These are phyloP conservation scores for Dipteronia sinensis DNA, from an alignment of 345 rosid genomes.

Conservation along the genomic window DNA sequence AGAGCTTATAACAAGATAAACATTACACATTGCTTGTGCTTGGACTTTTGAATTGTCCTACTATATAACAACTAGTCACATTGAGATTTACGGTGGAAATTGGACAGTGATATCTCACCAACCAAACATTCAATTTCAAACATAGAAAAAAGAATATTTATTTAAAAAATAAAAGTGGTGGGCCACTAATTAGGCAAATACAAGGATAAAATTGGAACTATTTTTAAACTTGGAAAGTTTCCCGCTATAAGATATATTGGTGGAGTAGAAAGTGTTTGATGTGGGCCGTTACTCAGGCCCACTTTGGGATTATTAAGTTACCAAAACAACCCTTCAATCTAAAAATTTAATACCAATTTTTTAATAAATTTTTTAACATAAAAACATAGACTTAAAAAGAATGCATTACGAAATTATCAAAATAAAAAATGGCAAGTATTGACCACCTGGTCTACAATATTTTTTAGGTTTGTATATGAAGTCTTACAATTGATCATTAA, in stretches of 20 bases:
- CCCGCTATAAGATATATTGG: background rate
- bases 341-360: no score
- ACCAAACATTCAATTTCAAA: background rate
- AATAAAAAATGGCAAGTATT: no score
- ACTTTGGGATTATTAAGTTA: background rate
- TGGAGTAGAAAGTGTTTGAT: background rate
- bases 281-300: background rate
- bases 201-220: background rate
- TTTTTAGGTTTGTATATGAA: no score
- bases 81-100: background rate
- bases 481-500: no score
- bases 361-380: no score
- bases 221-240: background rate
- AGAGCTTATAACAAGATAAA: background rate
- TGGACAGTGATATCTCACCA: constrained; percentile 3
- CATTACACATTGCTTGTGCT: no score
- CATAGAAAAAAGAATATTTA: background rate
- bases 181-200: background rate
- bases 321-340: background rate
- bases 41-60: no score
- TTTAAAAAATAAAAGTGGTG: background rate
- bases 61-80: background rate
- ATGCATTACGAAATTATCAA: no score
- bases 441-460: no score
- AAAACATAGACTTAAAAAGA: no score